phyloP scores from a whole-genome alignment of 2,329 filamentous ascomycete genomes.

The Scytalidium sp. region DNA sequence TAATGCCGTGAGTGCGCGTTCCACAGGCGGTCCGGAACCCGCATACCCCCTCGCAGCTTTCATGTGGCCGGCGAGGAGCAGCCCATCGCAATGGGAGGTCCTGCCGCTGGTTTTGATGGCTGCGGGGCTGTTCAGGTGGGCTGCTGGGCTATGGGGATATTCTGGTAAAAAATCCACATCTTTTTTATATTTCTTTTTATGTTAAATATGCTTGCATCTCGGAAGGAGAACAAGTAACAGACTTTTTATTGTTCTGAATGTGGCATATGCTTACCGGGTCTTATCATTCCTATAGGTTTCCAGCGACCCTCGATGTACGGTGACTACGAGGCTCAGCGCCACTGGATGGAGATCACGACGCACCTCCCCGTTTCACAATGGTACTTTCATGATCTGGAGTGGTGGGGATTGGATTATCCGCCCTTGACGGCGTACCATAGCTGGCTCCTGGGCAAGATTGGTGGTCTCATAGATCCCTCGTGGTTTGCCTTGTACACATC shows the following conservation, averaged over 20 bases:
- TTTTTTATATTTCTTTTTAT: not conserved
- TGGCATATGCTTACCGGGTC: not conserved
- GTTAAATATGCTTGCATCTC: constrained; percentile 3
- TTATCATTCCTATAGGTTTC: constrained; percentile 53
- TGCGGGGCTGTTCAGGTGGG: constrained; percentile 91
- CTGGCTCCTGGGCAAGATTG: constrained; percentile 89
- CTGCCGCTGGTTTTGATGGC: constrained; percentile 85
- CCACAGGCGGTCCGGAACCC: constrained; percentile 44
- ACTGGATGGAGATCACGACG: constrained; percentile 98
- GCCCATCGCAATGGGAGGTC: constrained; percentile 86
- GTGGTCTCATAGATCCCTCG: constrained; percentile 69
- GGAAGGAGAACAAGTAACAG: too few relatives aligned
- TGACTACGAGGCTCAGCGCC: constrained; percentile 95
- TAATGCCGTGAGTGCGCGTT: constrained; percentile 7
- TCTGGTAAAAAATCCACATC: constrained; percentile 59
- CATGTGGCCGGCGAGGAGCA: constrained; percentile 84
- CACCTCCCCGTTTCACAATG: constrained; percentile 88
- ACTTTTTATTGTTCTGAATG: too few relatives aligned
- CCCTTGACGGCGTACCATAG: constrained; percentile 98
- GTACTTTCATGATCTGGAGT: constrained; percentile 96
- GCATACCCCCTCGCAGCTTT: constrained; percentile 92
- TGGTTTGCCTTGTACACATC: constrained; percentile 90
- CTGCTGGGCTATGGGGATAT: constrained; percentile 89
- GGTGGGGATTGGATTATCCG: constrained; percentile 98
- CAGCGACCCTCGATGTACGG: constrained; percentile 86